phyloP scores from a whole-genome alignment of 352 stramenopile species.

The Pythium utonaiense region DNA sequence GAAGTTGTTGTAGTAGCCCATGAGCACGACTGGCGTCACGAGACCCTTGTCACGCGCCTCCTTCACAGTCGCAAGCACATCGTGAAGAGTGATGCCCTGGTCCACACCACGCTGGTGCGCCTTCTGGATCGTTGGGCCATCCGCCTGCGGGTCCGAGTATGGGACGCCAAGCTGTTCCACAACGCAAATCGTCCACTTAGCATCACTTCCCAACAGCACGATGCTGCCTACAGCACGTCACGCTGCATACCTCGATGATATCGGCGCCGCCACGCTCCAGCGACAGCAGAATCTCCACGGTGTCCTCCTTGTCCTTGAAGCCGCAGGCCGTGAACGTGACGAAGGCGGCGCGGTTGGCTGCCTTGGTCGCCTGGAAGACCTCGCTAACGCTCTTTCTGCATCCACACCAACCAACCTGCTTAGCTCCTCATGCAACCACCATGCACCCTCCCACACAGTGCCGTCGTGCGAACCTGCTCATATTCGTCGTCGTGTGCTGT shows the following conservation, averaged over 20 bases:
- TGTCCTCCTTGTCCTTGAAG: conserved; percentile 93
- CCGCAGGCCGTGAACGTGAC: conserved; percentile 96
- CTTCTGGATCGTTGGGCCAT: conserved; percentile 97
- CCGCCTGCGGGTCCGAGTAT: conserved; percentile 98
- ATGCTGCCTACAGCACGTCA: conserved; percentile 6
- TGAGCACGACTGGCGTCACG: conserved; percentile 95
- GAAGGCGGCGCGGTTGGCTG: conserved; percentile 88
- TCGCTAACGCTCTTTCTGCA: conserved; percentile 60
- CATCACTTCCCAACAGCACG: no score
- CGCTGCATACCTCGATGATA: conserved; percentile 94
- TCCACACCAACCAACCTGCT: background rate
- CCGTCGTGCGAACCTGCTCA: conserved; percentile 27
- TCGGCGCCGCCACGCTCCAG: conserved; percentile 95
- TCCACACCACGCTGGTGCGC: conserved; percentile 93
- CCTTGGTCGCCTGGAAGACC: conserved; percentile 65
- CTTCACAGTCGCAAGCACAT: conserved; percentile 93
- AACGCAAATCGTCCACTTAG: background rate
- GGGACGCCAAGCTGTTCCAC: conserved; percentile 91
- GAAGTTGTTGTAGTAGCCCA: conserved; percentile 99
- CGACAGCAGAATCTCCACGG: conserved; percentile 93
- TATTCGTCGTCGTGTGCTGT: conserved; percentile 12
- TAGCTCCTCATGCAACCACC: background rate
- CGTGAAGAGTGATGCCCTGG: conserved; percentile 90
- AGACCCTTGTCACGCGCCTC: conserved; percentile 90
- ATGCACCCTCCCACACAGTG: no score